Evolutionary conservation across 2,329 filamentous ascomycete species (phyloP), one percentile per base, ranked within the genome.

Genomic region (Paecilomyces niveus): DNA sequence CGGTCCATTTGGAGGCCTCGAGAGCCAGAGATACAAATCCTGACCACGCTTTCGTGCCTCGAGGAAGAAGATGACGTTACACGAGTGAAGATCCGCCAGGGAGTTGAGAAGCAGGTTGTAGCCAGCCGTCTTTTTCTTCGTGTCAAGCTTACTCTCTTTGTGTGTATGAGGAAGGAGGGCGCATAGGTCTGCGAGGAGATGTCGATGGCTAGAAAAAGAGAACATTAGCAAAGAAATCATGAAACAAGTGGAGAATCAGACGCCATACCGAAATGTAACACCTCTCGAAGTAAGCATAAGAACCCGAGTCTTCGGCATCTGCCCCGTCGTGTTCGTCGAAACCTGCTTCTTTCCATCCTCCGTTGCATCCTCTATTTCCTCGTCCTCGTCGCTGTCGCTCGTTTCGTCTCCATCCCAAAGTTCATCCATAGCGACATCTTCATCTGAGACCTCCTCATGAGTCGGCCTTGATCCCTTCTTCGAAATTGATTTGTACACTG

Each of bases 61-160:
- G 72, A 97, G 95, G 79, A 96, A 99, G 62, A 97, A 83, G 58
- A 94, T 85, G 72, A 95, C 93, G 78, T 96, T 96, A 83, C 90
- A 95, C 72, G 94, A 95, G 81, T 95, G 94, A 31, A 96, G 82
- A 64, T 88, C 85, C 39, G 83, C 83, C 22, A 82, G 76, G 69
- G 92, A 90, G 77, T 94, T 94, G 55, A 96, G 84, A 81, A 82
- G 86, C 83, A 66, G 92, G 83, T 80, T 94, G 66, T 79, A 79
- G 39, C 77, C 76, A 54, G 76, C 72, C 6, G 72, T 74, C 67
- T 77, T 92, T 39, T 90, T 92, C 78, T 97, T 97, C 56, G 91
- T 94, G 75, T 99, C 94, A 65, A 97, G 90, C 77, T 99, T 99
- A 67, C 89, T 91, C 73, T 99, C 94, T 79, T 96, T 96, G 70